A percentile compares a stretch with the other conserved stretches of the same genome.
phyloP scores from a whole-genome alignment of 768 basidiomycete genomes.

The Podaxis rugospora region DNA sequence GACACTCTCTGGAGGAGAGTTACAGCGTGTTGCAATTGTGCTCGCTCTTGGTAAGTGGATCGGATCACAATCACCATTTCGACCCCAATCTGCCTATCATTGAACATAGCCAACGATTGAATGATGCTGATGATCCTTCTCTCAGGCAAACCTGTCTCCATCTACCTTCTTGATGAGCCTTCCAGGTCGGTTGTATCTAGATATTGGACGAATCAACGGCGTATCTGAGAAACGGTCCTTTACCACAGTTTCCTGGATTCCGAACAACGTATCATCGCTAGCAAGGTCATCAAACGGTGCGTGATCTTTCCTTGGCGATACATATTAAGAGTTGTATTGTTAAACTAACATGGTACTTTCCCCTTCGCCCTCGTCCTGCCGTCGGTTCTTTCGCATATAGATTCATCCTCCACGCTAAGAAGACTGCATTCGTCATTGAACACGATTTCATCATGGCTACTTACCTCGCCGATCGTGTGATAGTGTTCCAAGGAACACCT shows the following conservation, averaged over 20 bases:
- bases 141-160: constrained; percentile 69
- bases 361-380: not conserved
- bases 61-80: not conserved
- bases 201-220: not conserved
- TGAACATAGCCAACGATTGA: not conserved
- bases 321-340: not conserved
- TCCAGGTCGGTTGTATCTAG: constrained; percentile 48
- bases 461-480: constrained; percentile 96
- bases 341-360: not conserved
- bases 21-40: constrained; percentile 96
- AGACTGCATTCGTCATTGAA: constrained; percentile 98
- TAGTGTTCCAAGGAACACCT: constrained; percentile 86
- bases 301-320: constrained; percentile 10
- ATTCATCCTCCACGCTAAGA: constrained; percentile 94
- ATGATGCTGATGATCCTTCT: not conserved
- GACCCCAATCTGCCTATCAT: not conserved
- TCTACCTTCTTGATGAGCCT: constrained; percentile 97
- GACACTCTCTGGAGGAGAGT: constrained; percentile 96
- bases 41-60: constrained; percentile 69
- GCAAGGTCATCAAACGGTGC: constrained; percentile 95
- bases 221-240: not conserved
- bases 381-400: constrained; percentile 27
- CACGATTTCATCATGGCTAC: constrained; percentile 99
- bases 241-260: constrained; percentile 84
- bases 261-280: constrained; percentile 98